Base-by-base conservation (phyloP, 768 basidiomycete species). In the Boletus fagicola region DNA sequence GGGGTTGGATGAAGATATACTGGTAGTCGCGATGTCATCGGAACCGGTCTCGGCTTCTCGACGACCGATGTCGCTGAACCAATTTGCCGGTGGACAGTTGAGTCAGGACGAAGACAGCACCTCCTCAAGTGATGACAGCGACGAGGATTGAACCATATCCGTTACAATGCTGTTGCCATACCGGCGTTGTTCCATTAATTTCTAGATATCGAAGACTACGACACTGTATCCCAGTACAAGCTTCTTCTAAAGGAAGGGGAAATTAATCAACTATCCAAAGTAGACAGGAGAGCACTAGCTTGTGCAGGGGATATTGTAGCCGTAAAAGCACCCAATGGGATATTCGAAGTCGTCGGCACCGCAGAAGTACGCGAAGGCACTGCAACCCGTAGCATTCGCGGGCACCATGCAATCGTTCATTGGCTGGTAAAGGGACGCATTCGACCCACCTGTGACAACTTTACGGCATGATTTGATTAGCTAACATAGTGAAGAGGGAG, bases 371-470 rank as follows among this genome's bases (percentile, higher is more conserved):
- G 54, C 1, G 77, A 63, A 45, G 60, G 50, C 7, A 66, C 65
- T 31, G 62, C 63, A 33, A 43, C 92, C 91, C 69, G 88, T 83
- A 69, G 92, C 76, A 53, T 81, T 82, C 0, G 58, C 36, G 38
- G 91, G 92, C 13, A 92, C 83, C 56, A 79, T 70, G 63, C 90
- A 92, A 58, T 80, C 62, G 59, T 70, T 62, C 62, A 88, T 67
- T 3, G 89, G 84, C 45, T 90, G 76, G 33, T 81, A 65, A 65
- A 89, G 74, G 5, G 90, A 74, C 65, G 71, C 69, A 30, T 30
- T 2, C 30, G 30, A 30, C 30, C 8, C 30, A 1, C 30, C 9
- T 30, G 30, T 9, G 30, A 9, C 30, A 30, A 30, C 9, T 30
- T 30, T 30, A 30, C 30, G 30, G 30, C 30, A 30, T 30, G 30